phyloP scores from a whole-genome alignment of 1,284 basidiomycete genomes.

The Leccinum fallax region DNA sequence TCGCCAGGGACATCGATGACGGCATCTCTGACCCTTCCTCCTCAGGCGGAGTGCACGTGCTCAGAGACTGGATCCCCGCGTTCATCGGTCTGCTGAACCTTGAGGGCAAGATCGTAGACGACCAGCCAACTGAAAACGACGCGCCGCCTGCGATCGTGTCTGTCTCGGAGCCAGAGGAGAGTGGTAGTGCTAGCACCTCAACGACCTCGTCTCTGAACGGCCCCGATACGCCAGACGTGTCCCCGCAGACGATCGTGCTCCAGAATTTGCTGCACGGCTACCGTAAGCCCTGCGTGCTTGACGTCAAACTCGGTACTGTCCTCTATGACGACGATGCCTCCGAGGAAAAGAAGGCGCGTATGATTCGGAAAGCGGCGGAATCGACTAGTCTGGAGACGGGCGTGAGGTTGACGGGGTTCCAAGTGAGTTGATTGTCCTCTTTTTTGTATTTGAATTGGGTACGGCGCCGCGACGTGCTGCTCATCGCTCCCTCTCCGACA shows the following conservation, averaged over 20 bases:
- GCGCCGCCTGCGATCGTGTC: constrained; percentile 36
- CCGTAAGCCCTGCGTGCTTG: constrained; percentile 82
- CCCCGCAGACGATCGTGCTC: constrained; percentile 74
- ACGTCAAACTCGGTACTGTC: constrained; percentile 90
- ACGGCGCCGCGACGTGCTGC: not conserved
- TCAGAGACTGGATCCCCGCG: constrained; percentile 65
- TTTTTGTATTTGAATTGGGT: not conserved
- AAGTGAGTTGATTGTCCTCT: constrained; percentile 51
- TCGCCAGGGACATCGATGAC: constrained; percentile 42
- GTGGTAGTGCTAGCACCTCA: not conserved
- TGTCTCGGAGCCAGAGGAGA: not conserved
- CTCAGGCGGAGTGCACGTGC: constrained; percentile 16
- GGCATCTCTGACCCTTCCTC: not conserved
- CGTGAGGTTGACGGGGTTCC: constrained; percentile 85
- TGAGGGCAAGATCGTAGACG: constrained; percentile 55
- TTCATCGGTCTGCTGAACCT: constrained; percentile 79
- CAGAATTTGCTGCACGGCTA: constrained; percentile 83
- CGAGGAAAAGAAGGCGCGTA: constrained; percentile 78
- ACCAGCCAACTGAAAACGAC: not conserved
- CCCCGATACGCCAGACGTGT: not conserved
- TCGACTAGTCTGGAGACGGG: constrained; percentile 82
- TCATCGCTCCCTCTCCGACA: not conserved
- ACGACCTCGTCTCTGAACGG: not conserved
- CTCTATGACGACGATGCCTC: constrained; percentile 74
- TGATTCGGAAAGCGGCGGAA: constrained; percentile 69